Base-by-base conservation (phyloP, 306 rosid genomes). In the Psophocarpus tetragonolobus region DNA sequence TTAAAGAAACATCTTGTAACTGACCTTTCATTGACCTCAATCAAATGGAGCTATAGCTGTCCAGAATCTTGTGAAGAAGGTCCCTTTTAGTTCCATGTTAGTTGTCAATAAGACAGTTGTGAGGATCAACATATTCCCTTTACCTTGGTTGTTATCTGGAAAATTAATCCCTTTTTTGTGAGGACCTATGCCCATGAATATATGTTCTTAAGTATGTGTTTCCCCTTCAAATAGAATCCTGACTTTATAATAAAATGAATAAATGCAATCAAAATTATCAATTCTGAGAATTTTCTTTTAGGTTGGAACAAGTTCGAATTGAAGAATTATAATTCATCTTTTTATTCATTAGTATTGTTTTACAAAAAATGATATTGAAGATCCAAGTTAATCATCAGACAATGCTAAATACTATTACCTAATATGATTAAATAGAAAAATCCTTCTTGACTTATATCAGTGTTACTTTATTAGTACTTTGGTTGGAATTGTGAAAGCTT, bases 381-480 rank as follows among this genome's bases (percentile, higher is more conserved):
- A 61, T 15, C 24, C 11, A 15, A 21, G 65, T 15, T 45, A 61
- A 38, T 44, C 18, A 15, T 45, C 39, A 73, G 23, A 48, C 30
- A 73, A 83, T 23, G 18, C 13, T 71, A 50, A 78, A 56, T 73
- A n/a, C 72, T 53, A 1, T 23, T 29, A 39, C 27, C 8, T 33
- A 13, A 62, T 58, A 54, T 29, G 36, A 53, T 60, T 41, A 50
- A 32, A 42, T 80, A 58, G 47, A 35, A 48, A 66, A 32, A 8
- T 50, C 41, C 5, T 57, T 32, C 20, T 38, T 68, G 27, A 51
- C 63, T 53, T 17, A 45, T 21, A 41, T 47, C 41, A n/a, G 3
- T 17, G 63, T 42, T 27, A 64, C 64, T 14, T 71, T 32, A 47
- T 54, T 21, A 54, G 21, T 33, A 35, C 54, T 39, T 51, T 51